phyloP scores from a whole-genome alignment of 2,329 filamentous ascomycete genomes.

The Fusarium clavum region DNA sequence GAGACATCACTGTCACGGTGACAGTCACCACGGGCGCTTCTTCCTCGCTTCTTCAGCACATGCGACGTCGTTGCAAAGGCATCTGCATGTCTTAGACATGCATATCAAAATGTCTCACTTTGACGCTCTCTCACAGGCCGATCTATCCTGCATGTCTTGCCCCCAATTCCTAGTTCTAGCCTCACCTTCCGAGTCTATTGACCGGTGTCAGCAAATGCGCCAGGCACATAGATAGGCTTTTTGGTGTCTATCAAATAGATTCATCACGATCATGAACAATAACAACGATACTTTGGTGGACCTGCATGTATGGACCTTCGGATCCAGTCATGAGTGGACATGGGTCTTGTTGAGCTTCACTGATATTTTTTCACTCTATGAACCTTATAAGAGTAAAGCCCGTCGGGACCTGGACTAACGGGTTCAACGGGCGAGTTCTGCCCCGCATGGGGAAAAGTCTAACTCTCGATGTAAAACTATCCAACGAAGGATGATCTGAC shows the following conservation, averaged over 20 bases:
- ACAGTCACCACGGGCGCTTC: slow-evolving; percentile 18
- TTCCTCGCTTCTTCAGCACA: slow-evolving; percentile 34
- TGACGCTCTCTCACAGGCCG: slow-evolving; percentile 51
- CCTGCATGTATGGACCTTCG: slow-evolving; percentile 13
- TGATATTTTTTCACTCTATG: not conserved
- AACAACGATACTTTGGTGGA: not conserved
- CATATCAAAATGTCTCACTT: slow-evolving; percentile 53
- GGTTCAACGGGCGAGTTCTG: slow-evolving; percentile 7
- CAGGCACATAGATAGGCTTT: not conserved
- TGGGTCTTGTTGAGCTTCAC: not conserved
- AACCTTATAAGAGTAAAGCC: not conserved
- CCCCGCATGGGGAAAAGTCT: slow-evolving; percentile 22
- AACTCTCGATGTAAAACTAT: slow-evolving; percentile 6
- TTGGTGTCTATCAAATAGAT: not conserved
- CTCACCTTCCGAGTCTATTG: slow-evolving; percentile 18
- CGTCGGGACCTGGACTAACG: slow-evolving; percentile 6
- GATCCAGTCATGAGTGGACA: slow-evolving; percentile 14
- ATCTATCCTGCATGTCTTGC: slow-evolving; percentile 46
- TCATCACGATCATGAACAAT: not conserved
- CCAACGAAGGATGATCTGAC: slow-evolving; percentile 33
- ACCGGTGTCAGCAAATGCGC: slow-evolving; percentile 22
- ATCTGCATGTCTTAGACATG: slow-evolving; percentile 52
- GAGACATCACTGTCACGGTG: slow-evolving; percentile 9
- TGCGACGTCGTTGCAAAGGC: slow-evolving; percentile 39
- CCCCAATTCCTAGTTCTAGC: slow-evolving; percentile 22